Evolutionary conservation across 768 basidiomycete genomes (phyloP).

Genomic region (Epithele typhae): DNA sequence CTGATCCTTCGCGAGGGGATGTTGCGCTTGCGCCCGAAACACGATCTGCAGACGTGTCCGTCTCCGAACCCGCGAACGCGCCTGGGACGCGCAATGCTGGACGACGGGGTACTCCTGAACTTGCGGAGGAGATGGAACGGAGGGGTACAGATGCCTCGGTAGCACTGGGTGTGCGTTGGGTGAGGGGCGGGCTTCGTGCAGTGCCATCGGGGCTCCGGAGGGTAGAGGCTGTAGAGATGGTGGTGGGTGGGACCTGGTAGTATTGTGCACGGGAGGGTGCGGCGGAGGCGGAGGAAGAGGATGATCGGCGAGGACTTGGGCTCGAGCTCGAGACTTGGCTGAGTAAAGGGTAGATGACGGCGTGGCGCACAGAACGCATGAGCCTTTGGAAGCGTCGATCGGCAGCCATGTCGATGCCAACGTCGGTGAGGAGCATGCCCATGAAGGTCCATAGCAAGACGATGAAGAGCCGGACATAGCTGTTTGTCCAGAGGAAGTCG

Average conservation of each 20-base stretch:
- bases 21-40: slow-evolving; percentile 1
- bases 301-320: neutral
- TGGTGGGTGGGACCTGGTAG: slow-evolving; percentile 12
- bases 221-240: slow-evolving; percentile 11
- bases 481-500: slow-evolving; percentile 65
- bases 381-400: slow-evolving; percentile 32
- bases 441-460: slow-evolving; percentile 50
- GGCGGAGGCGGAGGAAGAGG: slow-evolving; percentile 1
- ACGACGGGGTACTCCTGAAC: slow-evolving; percentile 14
- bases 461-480: slow-evolving; percentile 40
- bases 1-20: neutral
- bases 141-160: neutral
- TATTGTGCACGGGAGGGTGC: slow-evolving; percentile 18
- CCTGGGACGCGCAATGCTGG: slow-evolving; percentile 22
- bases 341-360: slow-evolving; percentile 17
- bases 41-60: slow-evolving; percentile 10
- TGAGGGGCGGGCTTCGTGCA: slow-evolving; percentile 17
- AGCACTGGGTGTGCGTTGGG: slow-evolving; percentile 1
- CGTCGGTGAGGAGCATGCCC: slow-evolving; percentile 49
- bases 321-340: slow-evolving; percentile 9
- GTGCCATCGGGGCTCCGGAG: too few relatives aligned
- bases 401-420: slow-evolving; percentile 42
- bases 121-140: neutral
- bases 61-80: slow-evolving; percentile 22
- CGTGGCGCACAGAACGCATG: slow-evolving; percentile 21